Evolutionary conservation across 352 stramenopile genomes (phyloP).

Genomic region (Pythium rhizo-oryzae): DNA sequence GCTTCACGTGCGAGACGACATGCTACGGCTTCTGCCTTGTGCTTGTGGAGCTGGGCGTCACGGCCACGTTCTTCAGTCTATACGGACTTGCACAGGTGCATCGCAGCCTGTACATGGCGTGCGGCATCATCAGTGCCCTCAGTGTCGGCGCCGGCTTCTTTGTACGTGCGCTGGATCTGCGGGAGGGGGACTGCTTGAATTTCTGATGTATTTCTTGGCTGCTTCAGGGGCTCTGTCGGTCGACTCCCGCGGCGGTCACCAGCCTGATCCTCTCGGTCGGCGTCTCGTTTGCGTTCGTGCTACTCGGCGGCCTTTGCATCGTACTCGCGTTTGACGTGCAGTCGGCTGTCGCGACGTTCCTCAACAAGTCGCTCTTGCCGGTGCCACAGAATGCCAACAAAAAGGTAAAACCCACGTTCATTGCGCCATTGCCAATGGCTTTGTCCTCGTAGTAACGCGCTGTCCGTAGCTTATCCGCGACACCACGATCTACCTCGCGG

Average conservation of each 20-base stretch:
- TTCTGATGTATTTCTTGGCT: not conserved
- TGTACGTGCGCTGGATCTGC: slow-evolving; percentile 28
- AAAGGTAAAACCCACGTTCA: slow-evolving; percentile 35
- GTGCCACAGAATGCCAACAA: slow-evolving; percentile 36
- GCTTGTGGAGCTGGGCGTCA: slow-evolving; percentile 43
- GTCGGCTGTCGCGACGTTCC: slow-evolving; percentile 45
- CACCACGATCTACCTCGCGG: slow-evolving; percentile 41
- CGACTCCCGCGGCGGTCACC: slow-evolving; percentile 48
- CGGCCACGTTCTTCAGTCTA: slow-evolving; percentile 42
- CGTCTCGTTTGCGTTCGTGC: slow-evolving; percentile 45
- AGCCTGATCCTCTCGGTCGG: slow-evolving; percentile 60
- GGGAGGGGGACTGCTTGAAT: no score
- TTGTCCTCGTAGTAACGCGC: not conserved
- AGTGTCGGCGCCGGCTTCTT: slow-evolving; percentile 49
- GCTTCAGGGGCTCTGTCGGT: slow-evolving; percentile 44
- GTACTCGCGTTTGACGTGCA: slow-evolving; percentile 50
- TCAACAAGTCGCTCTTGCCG: slow-evolving; percentile 51
- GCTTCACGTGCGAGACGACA: slow-evolving; percentile 52
- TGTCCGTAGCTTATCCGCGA: slow-evolving; percentile 35
- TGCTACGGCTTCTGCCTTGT: slow-evolving; percentile 42
- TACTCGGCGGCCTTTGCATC: slow-evolving; percentile 63
- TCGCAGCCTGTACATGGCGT: slow-evolving; percentile 36
- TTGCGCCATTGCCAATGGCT: not conserved
- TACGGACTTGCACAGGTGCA: slow-evolving; percentile 44
- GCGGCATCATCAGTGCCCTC: slow-evolving; percentile 37